Conservation (phyloP, 371 early-diverging fungal genomes). For the Haplosporangium sp. region DNA sequence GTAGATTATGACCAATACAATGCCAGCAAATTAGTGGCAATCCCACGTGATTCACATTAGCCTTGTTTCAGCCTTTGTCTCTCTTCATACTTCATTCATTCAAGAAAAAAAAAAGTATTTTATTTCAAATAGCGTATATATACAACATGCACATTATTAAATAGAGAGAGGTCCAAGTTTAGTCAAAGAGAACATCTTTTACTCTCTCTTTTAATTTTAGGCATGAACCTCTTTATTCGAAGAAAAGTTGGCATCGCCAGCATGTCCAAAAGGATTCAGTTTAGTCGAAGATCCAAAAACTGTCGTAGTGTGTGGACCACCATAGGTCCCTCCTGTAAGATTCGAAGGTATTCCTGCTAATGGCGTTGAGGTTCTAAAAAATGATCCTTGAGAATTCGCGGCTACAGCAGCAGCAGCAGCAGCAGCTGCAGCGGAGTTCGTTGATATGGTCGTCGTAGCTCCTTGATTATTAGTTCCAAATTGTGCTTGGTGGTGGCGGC, state of each 20-base stretch:
- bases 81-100: background rate
- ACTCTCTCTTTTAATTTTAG: background rate
- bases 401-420: background rate
- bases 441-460: background rate
- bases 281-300: constrained; percentile 6
- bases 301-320: background rate
- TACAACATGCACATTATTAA: background rate
- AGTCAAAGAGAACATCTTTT: too few relatives aligned
- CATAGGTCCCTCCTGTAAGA: background rate
- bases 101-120: background rate
- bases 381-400: background rate
- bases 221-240: constrained; percentile 37
- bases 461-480: background rate
- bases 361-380: constrained; percentile 23
- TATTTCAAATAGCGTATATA: background rate
- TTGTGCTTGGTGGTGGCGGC: constrained; percentile 3
- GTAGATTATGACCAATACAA: too few relatives aligned
- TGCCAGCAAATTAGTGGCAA: too few relatives aligned
- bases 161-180: background rate
- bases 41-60: too few relatives aligned
- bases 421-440: background rate
- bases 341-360: background rate
- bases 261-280: constrained; percentile 7
- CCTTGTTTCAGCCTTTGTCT: too few relatives aligned
- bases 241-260: constrained; percentile 11